Conservation (phyloP, 805 yeast species). For the Hyphopichia homilentoma region DNA sequence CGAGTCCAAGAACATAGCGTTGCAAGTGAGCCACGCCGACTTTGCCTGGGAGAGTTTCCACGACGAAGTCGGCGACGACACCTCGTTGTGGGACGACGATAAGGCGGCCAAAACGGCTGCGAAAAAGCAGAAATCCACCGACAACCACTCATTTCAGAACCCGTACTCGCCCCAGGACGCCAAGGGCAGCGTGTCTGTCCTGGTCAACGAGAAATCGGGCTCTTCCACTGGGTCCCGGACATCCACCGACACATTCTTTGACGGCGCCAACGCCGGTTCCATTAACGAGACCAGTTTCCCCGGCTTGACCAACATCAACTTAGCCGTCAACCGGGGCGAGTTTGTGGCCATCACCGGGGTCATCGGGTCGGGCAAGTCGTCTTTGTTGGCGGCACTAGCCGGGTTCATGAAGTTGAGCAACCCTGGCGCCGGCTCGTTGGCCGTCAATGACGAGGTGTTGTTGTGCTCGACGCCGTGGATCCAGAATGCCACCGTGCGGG, state of each 20-base stretch:
- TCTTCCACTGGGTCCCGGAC: conserved; percentile 5
- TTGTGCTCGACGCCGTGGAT: conserved; percentile 41
- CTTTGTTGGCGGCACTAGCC: conserved; percentile 36
- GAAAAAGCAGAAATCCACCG: conserved; percentile 9
- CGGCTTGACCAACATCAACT: conserved; percentile 32
- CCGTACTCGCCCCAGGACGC: background rate
- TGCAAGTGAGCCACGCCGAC: conserved; percentile 15
- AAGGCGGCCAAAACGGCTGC: conserved; percentile 8
- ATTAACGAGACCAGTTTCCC: conserved; percentile 16
- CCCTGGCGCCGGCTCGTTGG: conserved; percentile 21
- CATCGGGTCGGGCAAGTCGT: conserved; percentile 43
- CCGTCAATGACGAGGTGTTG: conserved; percentile 25
- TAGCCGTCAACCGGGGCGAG: conserved; percentile 27
- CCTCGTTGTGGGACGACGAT: conserved; percentile 20
- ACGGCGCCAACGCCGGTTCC: conserved; percentile 6
- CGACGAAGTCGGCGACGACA: conserved; percentile 17
- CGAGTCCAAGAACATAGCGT: conserved; percentile 7
- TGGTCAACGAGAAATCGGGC: conserved; percentile 3
- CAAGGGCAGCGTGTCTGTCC: conserved; percentile 2
- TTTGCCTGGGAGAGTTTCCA: conserved; percentile 30
- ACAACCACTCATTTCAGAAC: conserved; percentile 1
- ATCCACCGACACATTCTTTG: conserved; percentile 11
- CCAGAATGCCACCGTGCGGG: conserved; percentile 39
- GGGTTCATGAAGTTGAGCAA: conserved; percentile 34
- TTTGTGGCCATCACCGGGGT: conserved; percentile 41